These are phyloP conservation scores for Colletotrichum melonis DNA, from an alignment of 2,329 filamentous ascomycete genomes.

Conservation along the genomic window DNA sequence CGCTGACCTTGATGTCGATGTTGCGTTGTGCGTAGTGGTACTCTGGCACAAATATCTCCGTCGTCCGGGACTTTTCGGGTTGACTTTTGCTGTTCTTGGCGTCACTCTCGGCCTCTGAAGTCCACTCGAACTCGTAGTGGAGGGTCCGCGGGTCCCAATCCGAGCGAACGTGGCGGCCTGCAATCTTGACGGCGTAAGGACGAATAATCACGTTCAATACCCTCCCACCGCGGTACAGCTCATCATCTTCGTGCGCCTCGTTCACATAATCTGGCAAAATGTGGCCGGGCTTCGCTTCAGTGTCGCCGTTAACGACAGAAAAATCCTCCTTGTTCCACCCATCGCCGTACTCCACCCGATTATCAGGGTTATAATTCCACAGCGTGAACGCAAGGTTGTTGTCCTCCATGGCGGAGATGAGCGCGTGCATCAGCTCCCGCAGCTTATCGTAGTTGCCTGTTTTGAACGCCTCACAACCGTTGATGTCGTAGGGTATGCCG, in stretches of 20 bases:
- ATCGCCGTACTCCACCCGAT: constrained; percentile 51
- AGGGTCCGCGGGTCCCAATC: constrained; percentile 49
- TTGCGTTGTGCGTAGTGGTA: constrained; percentile 50
- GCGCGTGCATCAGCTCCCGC: constrained; percentile 51
- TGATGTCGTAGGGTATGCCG: constrained; percentile 54
- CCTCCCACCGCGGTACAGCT: constrained; percentile 51
- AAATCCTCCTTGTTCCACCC: constrained; percentile 58
- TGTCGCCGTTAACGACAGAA: constrained; percentile 51
- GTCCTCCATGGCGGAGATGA: constrained; percentile 54
- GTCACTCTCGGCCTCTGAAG: constrained; percentile 11
- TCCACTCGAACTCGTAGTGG: constrained; percentile 49
- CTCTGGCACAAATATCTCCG: constrained; percentile 51
- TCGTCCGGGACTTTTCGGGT: constrained; percentile 42
- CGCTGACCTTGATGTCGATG: constrained; percentile 41
- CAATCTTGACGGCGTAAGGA: constrained; percentile 54
- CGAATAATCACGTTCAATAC: constrained; percentile 53
- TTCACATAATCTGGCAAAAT: constrained; percentile 48
- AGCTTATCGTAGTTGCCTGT: constrained; percentile 53
- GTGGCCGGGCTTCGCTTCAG: constrained; percentile 39
- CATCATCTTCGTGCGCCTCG: constrained; percentile 43
- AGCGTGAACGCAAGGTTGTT: constrained; percentile 50
- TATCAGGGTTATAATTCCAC: constrained; percentile 54
- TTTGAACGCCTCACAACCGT: constrained; percentile 47
- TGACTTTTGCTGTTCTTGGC: not conserved
- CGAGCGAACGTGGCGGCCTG: constrained; percentile 48